Conservation (phyloP, 768 basidiomycete species). For the Neoboletus brunneissimus region DNA sequence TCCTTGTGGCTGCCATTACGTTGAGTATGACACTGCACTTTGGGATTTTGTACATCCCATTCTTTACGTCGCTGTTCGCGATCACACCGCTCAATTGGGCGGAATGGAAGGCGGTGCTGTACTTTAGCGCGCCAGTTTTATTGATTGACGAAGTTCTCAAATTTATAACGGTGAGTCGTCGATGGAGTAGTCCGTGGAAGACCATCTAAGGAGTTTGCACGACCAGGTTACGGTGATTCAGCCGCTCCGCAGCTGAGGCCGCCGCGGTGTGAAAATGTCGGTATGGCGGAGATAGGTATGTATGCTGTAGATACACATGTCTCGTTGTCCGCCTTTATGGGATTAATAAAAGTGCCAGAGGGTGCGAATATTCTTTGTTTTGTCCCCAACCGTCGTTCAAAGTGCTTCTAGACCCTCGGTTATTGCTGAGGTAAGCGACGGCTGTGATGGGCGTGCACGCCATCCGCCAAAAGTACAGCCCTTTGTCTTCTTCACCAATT, state of each 20-base stretch:
- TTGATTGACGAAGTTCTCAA: conserved; percentile 90
- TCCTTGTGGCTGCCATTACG: conserved; percentile 83
- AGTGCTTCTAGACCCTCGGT: neutral
- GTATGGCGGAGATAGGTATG: neutral
- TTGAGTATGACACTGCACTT: conserved; percentile 93
- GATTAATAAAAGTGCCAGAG: neutral
- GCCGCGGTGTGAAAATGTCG: neutral
- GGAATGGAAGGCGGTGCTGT: conserved; percentile 94
- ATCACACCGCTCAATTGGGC: conserved; percentile 92
- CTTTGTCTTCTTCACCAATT: neutral
- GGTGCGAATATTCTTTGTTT: neutral
- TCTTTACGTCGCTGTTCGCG: conserved; percentile 88
- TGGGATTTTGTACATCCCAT: conserved; percentile 94
- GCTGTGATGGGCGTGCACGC: neutral
- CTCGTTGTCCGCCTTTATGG: neutral
- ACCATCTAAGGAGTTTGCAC: neutral
- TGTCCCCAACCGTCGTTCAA: neutral
- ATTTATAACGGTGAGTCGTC: conserved; percentile 61
- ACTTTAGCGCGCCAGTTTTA: conserved; percentile 84
- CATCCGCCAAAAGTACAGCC: neutral
- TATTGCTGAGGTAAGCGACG: conserved; percentile 9
- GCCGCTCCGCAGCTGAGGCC: conserved; percentile 49
- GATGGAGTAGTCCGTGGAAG: neutral
- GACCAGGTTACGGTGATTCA: conserved; percentile 53
- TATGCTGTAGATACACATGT: neutral